Evolutionary conservation across 106 monocot genomes (phyloP).

Genomic region (Narthecium ossifragum): DNA sequence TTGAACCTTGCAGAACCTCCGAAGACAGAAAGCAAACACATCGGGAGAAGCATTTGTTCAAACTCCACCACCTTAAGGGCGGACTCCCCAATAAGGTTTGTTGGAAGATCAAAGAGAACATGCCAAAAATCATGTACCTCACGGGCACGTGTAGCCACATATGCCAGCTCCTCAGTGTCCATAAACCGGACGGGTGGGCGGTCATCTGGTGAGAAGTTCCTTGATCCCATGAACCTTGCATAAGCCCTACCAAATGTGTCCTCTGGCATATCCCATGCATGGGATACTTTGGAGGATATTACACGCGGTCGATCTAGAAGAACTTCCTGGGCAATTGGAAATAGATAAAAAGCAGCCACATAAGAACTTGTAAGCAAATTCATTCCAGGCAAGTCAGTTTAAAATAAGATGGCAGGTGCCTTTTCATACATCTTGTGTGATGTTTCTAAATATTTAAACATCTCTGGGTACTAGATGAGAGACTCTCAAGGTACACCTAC

Average conservation of each 20-base stretch:
- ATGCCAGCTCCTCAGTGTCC: conserved; percentile 87
- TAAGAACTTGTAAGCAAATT: too few species aligned
- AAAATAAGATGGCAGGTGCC: too few species aligned
- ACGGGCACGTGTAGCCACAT: conserved; percentile 79
- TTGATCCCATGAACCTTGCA: conserved; percentile 88
- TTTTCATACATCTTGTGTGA: too few species aligned
- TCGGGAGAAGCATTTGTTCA: conserved; percentile 89
- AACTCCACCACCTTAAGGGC: conserved; percentile 89
- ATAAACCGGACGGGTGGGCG: conserved; percentile 91
- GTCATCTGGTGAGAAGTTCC: conserved; percentile 93
- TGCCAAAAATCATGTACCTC: conserved; percentile 98
- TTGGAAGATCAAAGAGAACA: conserved; percentile 75
- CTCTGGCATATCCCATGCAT: conserved; percentile 83
- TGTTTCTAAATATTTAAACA: too few species aligned
- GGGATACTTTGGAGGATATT: conserved; percentile 46
- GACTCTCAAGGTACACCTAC: too few species aligned
- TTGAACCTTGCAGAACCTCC: conserved; percentile 84
- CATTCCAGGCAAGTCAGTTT: too few species aligned
- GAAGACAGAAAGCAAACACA: conserved; percentile 82
- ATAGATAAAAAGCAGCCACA: neutral
- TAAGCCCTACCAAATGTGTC: conserved; percentile 85
- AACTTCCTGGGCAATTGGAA: conserved; percentile 38
- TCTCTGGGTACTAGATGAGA: too few species aligned
- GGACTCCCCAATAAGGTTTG: conserved; percentile 81
- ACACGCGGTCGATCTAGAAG: conserved; percentile 72